Conservation (phyloP, 208 protist species). For the Acanthamoeba castellanii region DNA sequence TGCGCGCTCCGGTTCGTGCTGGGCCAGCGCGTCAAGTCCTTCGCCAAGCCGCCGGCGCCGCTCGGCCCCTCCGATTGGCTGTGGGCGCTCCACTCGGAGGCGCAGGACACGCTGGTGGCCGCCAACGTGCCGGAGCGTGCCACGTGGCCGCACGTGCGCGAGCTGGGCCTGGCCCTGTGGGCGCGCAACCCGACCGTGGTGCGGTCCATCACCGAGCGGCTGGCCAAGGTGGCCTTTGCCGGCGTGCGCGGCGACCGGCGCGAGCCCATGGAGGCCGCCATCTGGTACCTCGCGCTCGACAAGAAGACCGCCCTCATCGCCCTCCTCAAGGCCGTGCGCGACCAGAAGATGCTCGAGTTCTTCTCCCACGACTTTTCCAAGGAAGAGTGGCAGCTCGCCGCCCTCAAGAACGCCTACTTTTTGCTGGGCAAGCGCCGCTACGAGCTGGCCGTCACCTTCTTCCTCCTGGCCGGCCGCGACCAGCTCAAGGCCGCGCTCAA, state of each 20-base stretch:
- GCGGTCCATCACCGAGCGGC: slow-evolving; percentile 73
- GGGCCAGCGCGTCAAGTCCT: slow-evolving; percentile 34
- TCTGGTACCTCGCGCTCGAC: slow-evolving; percentile 93
- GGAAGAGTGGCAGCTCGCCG: slow-evolving; percentile 89
- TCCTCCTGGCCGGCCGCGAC: slow-evolving; percentile 92
- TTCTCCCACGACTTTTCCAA: slow-evolving; percentile 90
- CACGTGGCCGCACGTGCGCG: slow-evolving; percentile 74
- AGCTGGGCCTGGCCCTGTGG: slow-evolving; percentile 80
- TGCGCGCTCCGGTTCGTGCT: slow-evolving; percentile 66
- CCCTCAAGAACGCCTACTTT: slow-evolving; percentile 94
- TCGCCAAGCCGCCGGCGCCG: slow-evolving; percentile 25
- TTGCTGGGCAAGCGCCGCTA: slow-evolving; percentile 93
- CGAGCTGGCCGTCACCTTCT: slow-evolving; percentile 94
- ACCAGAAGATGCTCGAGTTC: slow-evolving; percentile 92
- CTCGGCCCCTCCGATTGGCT: slow-evolving; percentile 68
- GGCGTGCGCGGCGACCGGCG: slow-evolving; percentile 79
- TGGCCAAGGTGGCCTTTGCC: slow-evolving; percentile 92
- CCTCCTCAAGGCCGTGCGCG: slow-evolving; percentile 93
- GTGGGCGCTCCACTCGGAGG: slow-evolving; percentile 84
- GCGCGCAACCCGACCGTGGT: slow-evolving; percentile 77
- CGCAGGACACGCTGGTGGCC: slow-evolving; percentile 79
- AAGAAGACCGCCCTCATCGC: slow-evolving; percentile 92
- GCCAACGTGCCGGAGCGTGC: slow-evolving; percentile 42
- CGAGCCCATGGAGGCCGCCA: slow-evolving; percentile 91
- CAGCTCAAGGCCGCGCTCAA: slow-evolving; percentile 92